A percentile compares a stretch with the other conserved stretches of the same genome.
Evolutionary conservation across 2,329 filamentous ascomycete species (phyloP).

Genomic region (Claviceps citrina): DNA sequence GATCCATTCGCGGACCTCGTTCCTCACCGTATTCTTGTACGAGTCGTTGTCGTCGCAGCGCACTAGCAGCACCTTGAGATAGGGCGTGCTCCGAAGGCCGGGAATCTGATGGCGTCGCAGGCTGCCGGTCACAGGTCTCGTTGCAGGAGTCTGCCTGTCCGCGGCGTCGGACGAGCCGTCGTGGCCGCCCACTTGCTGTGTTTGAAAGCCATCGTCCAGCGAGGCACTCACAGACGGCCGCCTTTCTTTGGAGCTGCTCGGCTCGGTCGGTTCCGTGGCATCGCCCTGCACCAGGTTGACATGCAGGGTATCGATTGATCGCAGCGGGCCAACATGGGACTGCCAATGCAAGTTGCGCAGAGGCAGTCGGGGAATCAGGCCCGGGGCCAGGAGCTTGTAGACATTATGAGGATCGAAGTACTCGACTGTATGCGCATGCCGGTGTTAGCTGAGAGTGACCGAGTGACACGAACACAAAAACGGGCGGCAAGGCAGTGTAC

Average conservation of each 20-base stretch:
- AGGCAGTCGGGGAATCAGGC: conserved; percentile 65
- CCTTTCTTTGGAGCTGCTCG: conserved; percentile 16
- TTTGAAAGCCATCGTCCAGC: conserved; percentile 46
- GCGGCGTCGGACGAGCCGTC: conserved; percentile 23
- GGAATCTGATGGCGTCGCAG: conserved; percentile 81
- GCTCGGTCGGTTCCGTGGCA: conserved; percentile 27
- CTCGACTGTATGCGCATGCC: conserved; percentile 59
- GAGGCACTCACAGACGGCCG: conserved; percentile 20
- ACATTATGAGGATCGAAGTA: conserved; percentile 88
- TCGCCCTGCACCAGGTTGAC: conserved; percentile 64
- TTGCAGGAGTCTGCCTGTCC: conserved; percentile 20
- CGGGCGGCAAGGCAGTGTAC: conserved; percentile 24
- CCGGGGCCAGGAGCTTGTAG: conserved; percentile 65
- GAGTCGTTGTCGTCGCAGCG: conserved; percentile 91
- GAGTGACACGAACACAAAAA: neutral
- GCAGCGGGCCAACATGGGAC: conserved; percentile 74
- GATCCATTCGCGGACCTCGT: conserved; percentile 80
- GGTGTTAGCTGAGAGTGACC: neutral
- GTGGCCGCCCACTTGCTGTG: conserved; percentile 33
- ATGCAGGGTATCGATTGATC: conserved; percentile 86
- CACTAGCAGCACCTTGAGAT: conserved; percentile 77
- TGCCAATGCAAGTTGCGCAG: conserved; percentile 94
- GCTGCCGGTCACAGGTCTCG: conserved; percentile 19
- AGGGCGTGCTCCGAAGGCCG: conserved; percentile 79
- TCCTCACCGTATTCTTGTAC: conserved; percentile 68